Base-by-base conservation (phyloP, 208 protist genomes). In the Porcisia hertigi region DNA sequence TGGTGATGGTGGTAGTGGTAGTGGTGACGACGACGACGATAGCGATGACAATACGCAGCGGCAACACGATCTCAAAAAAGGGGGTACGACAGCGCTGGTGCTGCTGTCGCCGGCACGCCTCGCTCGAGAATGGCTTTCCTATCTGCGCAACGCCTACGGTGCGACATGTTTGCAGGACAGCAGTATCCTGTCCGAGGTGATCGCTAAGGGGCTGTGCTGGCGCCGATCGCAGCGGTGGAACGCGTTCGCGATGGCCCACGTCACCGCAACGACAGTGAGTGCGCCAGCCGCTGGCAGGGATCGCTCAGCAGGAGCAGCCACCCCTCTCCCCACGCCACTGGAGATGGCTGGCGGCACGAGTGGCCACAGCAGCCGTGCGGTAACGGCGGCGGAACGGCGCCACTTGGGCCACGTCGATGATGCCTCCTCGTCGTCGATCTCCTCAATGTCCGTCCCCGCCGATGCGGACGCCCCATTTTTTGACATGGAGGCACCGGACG, bases 211-310 rank as follows among this genome's bases (percentile, higher is more conserved):
- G 20, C 77, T 96, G 52, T 79, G 75, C 49, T 94, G 86, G 86
- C 76, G 78, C 12, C 82, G 84, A 4, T 75, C 69, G n/a, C 87
- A 81, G 66, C 87, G 92, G 4, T 96, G 92, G 92, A 63, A 78
- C 67, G 62, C 71, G 60, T 73, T 80, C 57, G 73, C 57, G 47
- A n/a, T 67, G n/a, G 64, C 67, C 30, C 75, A 85, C 71, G 20
- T 54, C 43, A 63, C 65, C 16, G 63, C 1, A 39, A 34, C 47
- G 16, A 60, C 66, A 14, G 16, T 53, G 14, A 45, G 18, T 43
- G n/a, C 16, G 5, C n/a, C 67, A 23, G 52, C 63, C 69, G 47
- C 39, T 8, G 3, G 30, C 20, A 43, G 16, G 6, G 43, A 75
- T 34, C 6, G 18, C 54, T 66, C 41, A 20, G 6, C 30, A 9